Base-by-base conservation (phyloP, 2,329 filamentous ascomycete genomes). In the Beauveria rudraprayagi region DNA sequence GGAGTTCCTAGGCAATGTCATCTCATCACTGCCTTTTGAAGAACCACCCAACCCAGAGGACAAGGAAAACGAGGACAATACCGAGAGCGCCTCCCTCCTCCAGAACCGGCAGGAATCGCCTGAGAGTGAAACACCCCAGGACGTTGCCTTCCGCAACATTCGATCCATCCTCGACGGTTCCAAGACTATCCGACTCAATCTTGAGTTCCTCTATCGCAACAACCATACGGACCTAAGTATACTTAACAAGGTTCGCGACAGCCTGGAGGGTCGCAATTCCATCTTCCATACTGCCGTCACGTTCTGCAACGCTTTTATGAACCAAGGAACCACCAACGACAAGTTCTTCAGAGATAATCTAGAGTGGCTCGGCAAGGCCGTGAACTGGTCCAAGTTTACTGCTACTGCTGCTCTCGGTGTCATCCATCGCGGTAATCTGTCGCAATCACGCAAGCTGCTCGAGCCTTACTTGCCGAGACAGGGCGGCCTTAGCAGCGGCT, bases 351-450 rank as follows among this genome's bases (percentile, higher is more conserved):
- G 95, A 8, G 92, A 97, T 70, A 99, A 99, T 72, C 77, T 99
- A 26, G 94, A 99, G 66, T 99, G 94, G 94, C 78, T 99, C 3
- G 92, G 93, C 63, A 99, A 97, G 79, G 94, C 94, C 28, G 92
- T 97, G 53, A 99, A 99, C 78, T 99, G 94, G 94, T 97, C 92
- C 63, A 99, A 99, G 73, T 99, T 99, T 73, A 97, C 94, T 0
- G 94, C 94, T 16, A 99, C 94, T 5, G 94, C 94, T 61, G 94
- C 94, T 8, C 80, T 99, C 6, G 94, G 94, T 73, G 94, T 97
- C 56, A 97, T 99, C 65, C 94, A 99, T 75, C 89, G 92, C 51
- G 94, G 94, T 61, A 99, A 99, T 74, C 81, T 99, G 62, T 90
- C 89, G 26, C 93, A 99, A 70, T 94, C 92, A 1, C 87, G 92